Conservation (phyloP, 2,329 filamentous ascomycete genomes). For the Pseudohalonectria lignicola region DNA sequence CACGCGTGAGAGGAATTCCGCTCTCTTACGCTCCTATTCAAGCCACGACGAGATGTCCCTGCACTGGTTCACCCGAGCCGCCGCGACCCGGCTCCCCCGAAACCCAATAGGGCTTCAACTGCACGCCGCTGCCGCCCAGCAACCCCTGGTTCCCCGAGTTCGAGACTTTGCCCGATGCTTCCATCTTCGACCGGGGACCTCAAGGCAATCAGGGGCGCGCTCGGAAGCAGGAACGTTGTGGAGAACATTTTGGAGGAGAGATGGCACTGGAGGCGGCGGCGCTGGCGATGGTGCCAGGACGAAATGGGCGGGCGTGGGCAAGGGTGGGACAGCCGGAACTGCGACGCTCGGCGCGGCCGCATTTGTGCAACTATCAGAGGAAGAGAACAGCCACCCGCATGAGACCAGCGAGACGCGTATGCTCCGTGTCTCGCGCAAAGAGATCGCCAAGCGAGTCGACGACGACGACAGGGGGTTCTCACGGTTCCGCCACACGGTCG, state of each 20-base stretch:
- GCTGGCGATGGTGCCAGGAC: too few relatives aligned
- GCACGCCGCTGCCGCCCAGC: too few relatives aligned
- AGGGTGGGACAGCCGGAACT: slow-evolving; percentile 16
- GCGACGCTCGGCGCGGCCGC: slow-evolving; percentile 39
- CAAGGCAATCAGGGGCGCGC: too few relatives aligned
- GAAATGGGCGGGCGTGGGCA: neutral
- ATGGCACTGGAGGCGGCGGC: too few relatives aligned
- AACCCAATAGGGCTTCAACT: neutral
- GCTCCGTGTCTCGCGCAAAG: slow-evolving; percentile 69
- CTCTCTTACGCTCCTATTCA: too few relatives aligned
- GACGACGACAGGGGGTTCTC: slow-evolving; percentile 49
- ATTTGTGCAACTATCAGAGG: slow-evolving; percentile 47
- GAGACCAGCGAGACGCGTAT: slow-evolving; percentile 75
- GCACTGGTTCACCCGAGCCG: too few relatives aligned
- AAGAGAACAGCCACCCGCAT: slow-evolving; percentile 31
- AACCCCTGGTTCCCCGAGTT: too few relatives aligned
- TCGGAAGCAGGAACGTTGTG: too few relatives aligned
- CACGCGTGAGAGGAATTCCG: too few relatives aligned
- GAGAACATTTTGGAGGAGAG: too few relatives aligned
- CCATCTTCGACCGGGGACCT: too few relatives aligned
- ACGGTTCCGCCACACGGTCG: slow-evolving; percentile 45
- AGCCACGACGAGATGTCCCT: neutral
- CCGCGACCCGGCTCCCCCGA: neutral
- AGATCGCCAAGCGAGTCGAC: slow-evolving; percentile 60
- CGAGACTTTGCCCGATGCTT: too few relatives aligned